Evolutionary conservation across 2,329 filamentous ascomycete species (phyloP).

Genomic region (Aspergillus alliaceus): DNA sequence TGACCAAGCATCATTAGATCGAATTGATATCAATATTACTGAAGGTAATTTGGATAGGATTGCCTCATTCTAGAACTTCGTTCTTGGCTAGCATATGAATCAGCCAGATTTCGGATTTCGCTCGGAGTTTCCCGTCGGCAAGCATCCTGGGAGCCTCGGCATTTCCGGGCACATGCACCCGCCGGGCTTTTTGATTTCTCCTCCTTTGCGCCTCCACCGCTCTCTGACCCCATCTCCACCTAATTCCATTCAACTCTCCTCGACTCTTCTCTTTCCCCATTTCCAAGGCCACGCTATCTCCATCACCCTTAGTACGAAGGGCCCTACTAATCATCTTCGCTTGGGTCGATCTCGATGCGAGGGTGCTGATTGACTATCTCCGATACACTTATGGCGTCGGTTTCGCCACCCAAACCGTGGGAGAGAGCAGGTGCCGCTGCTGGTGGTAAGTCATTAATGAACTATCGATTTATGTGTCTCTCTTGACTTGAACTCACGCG

Average conservation of each 20-base stretch:
- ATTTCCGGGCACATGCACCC: constrained; percentile 21
- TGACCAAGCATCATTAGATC: background rate
- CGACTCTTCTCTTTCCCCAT: constrained; percentile 5
- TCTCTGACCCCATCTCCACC: constrained; percentile 11
- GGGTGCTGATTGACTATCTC: constrained; percentile 22
- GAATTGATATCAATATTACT: too few relatives aligned
- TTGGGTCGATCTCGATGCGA: constrained; percentile 28
- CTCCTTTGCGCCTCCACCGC: constrained; percentile 18
- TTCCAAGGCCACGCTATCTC: constrained; percentile 6
- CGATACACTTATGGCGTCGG: constrained; percentile 52
- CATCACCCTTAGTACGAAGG: background rate
- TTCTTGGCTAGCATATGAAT: background rate
- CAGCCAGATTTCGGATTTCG: background rate
- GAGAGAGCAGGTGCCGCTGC: constrained; percentile 69
- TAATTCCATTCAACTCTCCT: constrained; percentile 2
- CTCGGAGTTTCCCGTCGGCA: constrained; percentile 10
- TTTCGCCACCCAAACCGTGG: constrained; percentile 96
- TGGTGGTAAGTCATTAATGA: constrained; percentile 49
- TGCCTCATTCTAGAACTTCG: background rate
- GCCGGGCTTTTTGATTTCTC: constrained; percentile 5
- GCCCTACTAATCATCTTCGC: constrained; percentile 5
- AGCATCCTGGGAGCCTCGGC: constrained; percentile 17
- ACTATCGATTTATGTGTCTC: constrained; percentile 4
- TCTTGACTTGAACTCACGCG: constrained; percentile 6
- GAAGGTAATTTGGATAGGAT: too few relatives aligned